Conservation (phyloP, 1,284 basidiomycete species). For the Papiliotrema laurentii region DNA sequence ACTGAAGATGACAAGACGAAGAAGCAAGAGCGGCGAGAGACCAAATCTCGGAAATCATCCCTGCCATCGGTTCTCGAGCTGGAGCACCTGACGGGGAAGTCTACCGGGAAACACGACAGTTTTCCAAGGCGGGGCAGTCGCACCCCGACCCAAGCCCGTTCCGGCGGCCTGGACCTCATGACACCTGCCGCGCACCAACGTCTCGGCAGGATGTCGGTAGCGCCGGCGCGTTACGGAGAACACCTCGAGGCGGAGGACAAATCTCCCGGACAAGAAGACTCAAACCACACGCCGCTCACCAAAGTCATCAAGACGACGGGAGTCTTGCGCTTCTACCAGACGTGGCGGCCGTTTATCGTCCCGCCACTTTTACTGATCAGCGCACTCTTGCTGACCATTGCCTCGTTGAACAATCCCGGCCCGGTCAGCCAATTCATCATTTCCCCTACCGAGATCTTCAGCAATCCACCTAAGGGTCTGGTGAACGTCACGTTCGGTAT, state of each 20-base stretch:
- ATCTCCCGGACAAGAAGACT: neutral
- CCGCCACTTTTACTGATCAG: constrained; percentile 9
- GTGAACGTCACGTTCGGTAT: constrained; percentile 14
- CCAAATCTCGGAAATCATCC: constrained; percentile 9
- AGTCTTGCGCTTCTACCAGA: constrained; percentile 12
- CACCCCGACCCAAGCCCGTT: neutral
- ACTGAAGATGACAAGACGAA: too few species aligned
- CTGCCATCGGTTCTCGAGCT: constrained; percentile 20
- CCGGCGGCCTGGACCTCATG: constrained; percentile 12
- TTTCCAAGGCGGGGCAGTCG: neutral
- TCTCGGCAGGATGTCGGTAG: constrained; percentile 35
- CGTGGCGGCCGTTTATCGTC: constrained; percentile 22
- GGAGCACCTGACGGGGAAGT: constrained; percentile 6
- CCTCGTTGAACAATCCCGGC: constrained; percentile 4
- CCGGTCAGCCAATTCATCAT: constrained; percentile 10
- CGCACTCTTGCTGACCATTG: constrained; percentile 22
- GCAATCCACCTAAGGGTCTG: constrained; percentile 2
- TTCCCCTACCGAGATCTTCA: constrained; percentile 17
- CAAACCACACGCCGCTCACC: neutral
- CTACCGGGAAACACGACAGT: neutral
- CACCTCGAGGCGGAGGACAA: neutral
- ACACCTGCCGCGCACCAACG: constrained; percentile 20
- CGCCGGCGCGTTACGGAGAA: constrained; percentile 23
- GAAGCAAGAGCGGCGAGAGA: too few species aligned
- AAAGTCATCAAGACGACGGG: neutral